Percentiles rank a stretch among this genome's conserved stretches.
Conservation (phyloP, 1,139 yeast genomes). For the Pichia kudriavzevii region DNA sequence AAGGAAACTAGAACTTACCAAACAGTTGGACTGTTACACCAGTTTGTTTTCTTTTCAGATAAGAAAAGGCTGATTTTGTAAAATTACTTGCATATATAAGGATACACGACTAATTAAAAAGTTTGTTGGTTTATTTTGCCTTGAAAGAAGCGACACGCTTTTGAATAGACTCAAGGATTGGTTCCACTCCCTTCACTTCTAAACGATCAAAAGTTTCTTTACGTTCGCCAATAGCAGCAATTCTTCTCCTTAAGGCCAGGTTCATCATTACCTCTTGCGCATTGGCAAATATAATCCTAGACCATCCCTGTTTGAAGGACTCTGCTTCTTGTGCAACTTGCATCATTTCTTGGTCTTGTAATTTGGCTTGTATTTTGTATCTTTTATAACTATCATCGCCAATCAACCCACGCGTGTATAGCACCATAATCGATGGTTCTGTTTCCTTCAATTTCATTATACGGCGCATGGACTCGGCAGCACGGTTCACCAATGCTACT, state of each 20-base stretch:
- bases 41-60: background rate
- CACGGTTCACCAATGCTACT: slow-evolving; percentile 75
- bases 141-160: slow-evolving; percentile 6
- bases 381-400: slow-evolving; percentile 86
- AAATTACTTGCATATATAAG: background rate
- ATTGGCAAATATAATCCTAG: slow-evolving; percentile 63
- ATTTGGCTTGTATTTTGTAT: slow-evolving; percentile 66
- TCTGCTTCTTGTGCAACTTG: slow-evolving; percentile 78
- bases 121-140: background rate
- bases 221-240: slow-evolving; percentile 55
- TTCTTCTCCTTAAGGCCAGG: slow-evolving; percentile 80
- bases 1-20: slow-evolving; percentile 11
- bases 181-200: slow-evolving; percentile 37
- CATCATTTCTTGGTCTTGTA: slow-evolving; percentile 73
- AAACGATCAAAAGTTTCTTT: slow-evolving; percentile 39
- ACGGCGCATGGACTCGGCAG: slow-evolving; percentile 64
- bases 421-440: slow-evolving; percentile 56
- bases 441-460: slow-evolving; percentile 65
- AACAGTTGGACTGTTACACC: background rate
- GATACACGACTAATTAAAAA: background rate
- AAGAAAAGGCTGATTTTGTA: background rate
- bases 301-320: slow-evolving; percentile 70
- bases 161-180: slow-evolving; percentile 13
- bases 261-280: slow-evolving; percentile 89
- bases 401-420: slow-evolving; percentile 82